phyloP scores from a whole-genome alignment of 2,329 filamentous ascomycete genomes.

The Cyclaneusma minus region DNA sequence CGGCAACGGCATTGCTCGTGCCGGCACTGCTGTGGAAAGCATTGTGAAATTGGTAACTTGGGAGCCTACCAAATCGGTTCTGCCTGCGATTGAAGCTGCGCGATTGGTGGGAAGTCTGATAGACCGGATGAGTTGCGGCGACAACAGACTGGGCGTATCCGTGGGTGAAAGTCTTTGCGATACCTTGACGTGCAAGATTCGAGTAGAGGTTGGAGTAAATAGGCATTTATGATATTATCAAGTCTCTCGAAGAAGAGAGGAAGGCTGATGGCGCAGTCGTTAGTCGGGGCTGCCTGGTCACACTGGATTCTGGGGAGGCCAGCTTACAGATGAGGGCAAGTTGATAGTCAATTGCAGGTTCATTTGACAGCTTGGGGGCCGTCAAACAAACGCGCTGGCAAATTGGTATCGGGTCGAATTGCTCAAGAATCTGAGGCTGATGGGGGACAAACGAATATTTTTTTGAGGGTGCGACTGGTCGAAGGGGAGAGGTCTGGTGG shows the following conservation, averaged over 20 bases:
- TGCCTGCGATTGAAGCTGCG: constrained; percentile 40
- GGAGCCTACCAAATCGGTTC: constrained; percentile 29
- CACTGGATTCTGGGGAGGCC: constrained; percentile 9
- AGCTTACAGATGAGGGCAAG: constrained; percentile 9
- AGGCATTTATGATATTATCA: constrained; percentile 74
- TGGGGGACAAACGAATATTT: no score
- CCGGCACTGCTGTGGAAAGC: constrained; percentile 45
- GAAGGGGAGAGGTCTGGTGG: no score
- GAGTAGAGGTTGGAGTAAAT: constrained; percentile 54
- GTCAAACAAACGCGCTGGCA: constrained; percentile 80
- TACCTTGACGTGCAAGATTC: constrained; percentile 91
- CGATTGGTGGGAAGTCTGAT: constrained; percentile 54
- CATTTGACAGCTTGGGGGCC: constrained; percentile 83
- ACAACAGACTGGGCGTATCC: constrained; percentile 97
- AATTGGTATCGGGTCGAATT: constrained; percentile 8
- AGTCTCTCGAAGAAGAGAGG: constrained; percentile 49
- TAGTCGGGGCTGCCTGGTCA: constrained; percentile 4
- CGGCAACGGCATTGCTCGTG: constrained; percentile 29
- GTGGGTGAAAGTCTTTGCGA: constrained; percentile 92
- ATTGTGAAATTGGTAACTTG: constrained; percentile 53
- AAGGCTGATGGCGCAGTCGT: constrained; percentile 14
- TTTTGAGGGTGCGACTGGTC: no score
- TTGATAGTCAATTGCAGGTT: constrained; percentile 56
- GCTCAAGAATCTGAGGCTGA: no score
- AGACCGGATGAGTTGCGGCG: constrained; percentile 75